Conservation (phyloP, 345 rosid species). For the Sonneratia alba region DNA sequence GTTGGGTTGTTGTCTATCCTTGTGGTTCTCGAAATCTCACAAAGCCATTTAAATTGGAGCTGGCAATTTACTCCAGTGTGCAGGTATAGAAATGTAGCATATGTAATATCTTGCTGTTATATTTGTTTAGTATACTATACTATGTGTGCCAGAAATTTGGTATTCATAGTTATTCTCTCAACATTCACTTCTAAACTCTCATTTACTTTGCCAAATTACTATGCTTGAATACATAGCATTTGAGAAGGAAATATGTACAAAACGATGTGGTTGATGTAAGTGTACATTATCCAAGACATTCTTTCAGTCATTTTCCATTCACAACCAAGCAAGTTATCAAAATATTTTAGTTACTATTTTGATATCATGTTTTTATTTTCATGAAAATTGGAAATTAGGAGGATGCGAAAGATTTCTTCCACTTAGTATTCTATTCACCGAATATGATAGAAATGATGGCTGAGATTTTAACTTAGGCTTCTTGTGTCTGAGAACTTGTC, state of each 20-base stretch:
- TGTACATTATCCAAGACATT: background rate
- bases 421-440: background rate
- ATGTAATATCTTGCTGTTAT: background rate
- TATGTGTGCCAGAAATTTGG: background rate
- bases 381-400: background rate
- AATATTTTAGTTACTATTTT: background rate
- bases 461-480: background rate
- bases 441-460: background rate
- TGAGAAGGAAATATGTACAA: background rate
- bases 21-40: constrained; percentile 61
- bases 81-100: constrained; percentile 34
- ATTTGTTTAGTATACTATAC: background rate
- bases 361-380: background rate
- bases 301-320: background rate
- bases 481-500: background rate
- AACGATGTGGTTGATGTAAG: background rate
- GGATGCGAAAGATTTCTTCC: background rate
- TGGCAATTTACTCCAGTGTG: constrained; percentile 62
- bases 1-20: constrained; percentile 87
- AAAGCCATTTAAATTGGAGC: constrained; percentile 76
- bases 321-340: background rate
- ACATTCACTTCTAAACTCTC: background rate
- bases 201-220: background rate
- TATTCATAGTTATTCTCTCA: background rate
- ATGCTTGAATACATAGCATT: background rate